Percentiles rank a stretch among this genome's conserved stretches.
phyloP scores from a whole-genome alignment of 2,329 filamentous ascomycete genomes.

The Cercospora beticola region DNA sequence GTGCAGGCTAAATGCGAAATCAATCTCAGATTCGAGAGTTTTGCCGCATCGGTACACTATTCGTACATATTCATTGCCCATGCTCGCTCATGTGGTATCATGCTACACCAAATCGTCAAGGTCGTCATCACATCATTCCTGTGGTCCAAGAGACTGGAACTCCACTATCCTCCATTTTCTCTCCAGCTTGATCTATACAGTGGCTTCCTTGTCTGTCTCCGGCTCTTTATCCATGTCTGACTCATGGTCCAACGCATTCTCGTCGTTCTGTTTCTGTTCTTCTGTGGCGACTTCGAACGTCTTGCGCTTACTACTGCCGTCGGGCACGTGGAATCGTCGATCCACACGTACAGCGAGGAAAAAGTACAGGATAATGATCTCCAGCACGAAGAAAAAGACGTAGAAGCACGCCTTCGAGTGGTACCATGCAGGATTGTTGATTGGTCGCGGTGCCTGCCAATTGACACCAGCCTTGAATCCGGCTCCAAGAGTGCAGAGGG shows the following conservation, averaged over 20 bases:
- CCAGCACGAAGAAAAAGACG: conserved; percentile 32
- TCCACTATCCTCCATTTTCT: not conserved
- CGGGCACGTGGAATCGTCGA: conserved; percentile 32
- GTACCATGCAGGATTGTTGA: conserved; percentile 34
- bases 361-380: conserved; percentile 35
- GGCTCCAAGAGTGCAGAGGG: conserved; percentile 26
- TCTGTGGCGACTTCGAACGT: conserved; percentile 1
- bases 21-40: too few relatives aligned
- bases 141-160: not conserved
- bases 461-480: conserved; percentile 33
- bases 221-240: conserved; percentile 2
- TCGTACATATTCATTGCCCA: not conserved
- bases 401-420: conserved; percentile 35
- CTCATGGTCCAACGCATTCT: not conserved
- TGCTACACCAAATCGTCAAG: not conserved
- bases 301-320: conserved; percentile 32
- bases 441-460: conserved; percentile 30
- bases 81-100: not conserved
- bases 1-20: not conserved
- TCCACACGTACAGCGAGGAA: conserved; percentile 32
- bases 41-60: not conserved
- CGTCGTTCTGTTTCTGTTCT: not conserved
- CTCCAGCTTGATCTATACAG: not conserved
- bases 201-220: not conserved
- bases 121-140: not conserved